Percentiles rank a stretch among this genome's conserved stretches.
Conservation (phyloP, 2,329 filamentous ascomycete species). For the Paracamarosporium sp. region DNA sequence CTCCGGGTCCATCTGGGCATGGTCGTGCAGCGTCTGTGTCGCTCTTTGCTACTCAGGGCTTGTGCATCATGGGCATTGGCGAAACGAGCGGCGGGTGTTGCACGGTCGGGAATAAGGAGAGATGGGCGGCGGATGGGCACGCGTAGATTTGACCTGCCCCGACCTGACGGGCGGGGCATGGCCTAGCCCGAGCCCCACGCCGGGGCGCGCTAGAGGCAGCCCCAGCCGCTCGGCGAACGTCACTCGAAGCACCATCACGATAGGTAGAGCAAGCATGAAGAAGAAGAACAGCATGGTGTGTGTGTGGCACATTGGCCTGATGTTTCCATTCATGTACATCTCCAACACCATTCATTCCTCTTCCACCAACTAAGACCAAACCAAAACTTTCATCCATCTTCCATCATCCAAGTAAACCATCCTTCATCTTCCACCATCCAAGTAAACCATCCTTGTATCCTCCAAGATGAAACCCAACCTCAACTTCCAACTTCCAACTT, state of each 20-base stretch:
- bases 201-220: neutral
- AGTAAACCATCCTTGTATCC: neutral
- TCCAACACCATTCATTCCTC: too few relatives aligned
- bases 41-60: neutral
- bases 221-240: neutral
- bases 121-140: slow-evolving; percentile 4
- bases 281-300: neutral
- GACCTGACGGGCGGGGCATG: neutral
- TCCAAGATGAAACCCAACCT: too few relatives aligned
- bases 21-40: neutral
- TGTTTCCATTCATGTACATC: too few relatives aligned
- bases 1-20: slow-evolving; percentile 9
- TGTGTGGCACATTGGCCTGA: too few relatives aligned
- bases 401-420: neutral
- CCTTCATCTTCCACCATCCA: neutral
- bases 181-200: neutral
- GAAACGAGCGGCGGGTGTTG: slow-evolving; percentile 1
- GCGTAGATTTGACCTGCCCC: neutral
- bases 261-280: too few relatives aligned
- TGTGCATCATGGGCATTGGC: slow-evolving; percentile 7
- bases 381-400: too few relatives aligned
- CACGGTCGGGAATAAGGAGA: slow-evolving; percentile 8
- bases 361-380: too few relatives aligned
- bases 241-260: too few relatives aligned
- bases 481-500: neutral